A percentile compares a stretch with the other conserved stretches of the same genome.
These are phyloP conservation scores for Handroanthus guayacan DNA, from an alignment of 257 asterid genomes.

Conservation along the genomic window DNA sequence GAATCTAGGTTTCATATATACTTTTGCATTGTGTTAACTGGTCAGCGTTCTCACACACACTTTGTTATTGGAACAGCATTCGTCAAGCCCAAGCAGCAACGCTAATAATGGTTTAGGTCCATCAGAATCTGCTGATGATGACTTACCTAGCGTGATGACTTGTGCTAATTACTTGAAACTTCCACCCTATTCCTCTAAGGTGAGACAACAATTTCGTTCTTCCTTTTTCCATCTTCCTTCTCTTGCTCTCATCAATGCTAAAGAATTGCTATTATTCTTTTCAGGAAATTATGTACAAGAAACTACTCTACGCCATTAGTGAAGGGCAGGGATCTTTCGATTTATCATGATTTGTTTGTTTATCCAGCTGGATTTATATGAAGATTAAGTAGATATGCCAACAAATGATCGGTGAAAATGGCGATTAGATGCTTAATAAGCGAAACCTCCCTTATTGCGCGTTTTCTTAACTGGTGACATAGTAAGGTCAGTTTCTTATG, in stretches of 20 bases:
- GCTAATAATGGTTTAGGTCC: constrained; percentile 64
- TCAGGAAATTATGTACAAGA: constrained; percentile 94
- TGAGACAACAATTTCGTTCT: constrained; percentile 20
- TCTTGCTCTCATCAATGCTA: background rate
- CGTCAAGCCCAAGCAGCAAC: constrained; percentile 60
- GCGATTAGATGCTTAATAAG: constrained; percentile 34
- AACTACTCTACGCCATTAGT: constrained; percentile 81
- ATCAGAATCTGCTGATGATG: constrained; percentile 89
- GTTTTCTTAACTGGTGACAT: constrained; percentile 36
- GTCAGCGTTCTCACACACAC: background rate
- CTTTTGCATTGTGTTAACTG: background rate
- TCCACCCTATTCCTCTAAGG: constrained; percentile 99
- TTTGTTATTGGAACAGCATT: constrained; percentile 63
- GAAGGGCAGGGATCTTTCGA: constrained; percentile 99
- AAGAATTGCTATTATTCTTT: background rate
- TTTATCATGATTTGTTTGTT: constrained; percentile 63
- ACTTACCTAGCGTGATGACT: constrained; percentile 98
- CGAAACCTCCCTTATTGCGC: constrained; percentile 19
- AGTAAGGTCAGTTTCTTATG: constrained; percentile 43
- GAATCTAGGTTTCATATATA: too few species aligned
- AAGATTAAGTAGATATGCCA: constrained; percentile 9
- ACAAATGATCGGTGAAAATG: constrained; percentile 35
- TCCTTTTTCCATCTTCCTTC: background rate
- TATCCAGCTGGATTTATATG: constrained; percentile 36
- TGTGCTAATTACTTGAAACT: constrained; percentile 99